Evolutionary conservation across 2,329 filamentous ascomycete genomes (phyloP), one percentile per base, ranked within the genome.

Genomic region (Trichoderma semiorbis): DNA sequence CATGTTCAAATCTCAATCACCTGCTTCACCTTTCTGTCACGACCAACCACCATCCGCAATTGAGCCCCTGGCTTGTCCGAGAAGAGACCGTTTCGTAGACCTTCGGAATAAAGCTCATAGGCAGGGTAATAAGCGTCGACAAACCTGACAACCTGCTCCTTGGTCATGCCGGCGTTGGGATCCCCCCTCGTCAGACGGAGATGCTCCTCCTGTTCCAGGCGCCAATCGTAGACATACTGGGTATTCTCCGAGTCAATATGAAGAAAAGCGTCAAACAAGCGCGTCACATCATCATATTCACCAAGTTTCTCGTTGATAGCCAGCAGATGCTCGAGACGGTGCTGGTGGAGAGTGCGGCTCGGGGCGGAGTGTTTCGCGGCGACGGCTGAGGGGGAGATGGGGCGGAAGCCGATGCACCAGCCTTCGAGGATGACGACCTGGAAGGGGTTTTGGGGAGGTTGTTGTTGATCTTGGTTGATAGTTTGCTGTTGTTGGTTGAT

Each of bases 351-450:
- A 39, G 79, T 88, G 79, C 79, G 88, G 80, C 79, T 86, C 75
- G 81, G 82, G 67, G 83, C 81, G 80, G 85, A 87, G 78, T 84
- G 83, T 75, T 85, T 85, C 4, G 89, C 79, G 32, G 85, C 84
- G 5, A 88, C 79, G 6, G 86, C 84, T n/a, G 82, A 78, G 0
- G 85, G 80, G 34, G 83, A 76, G 14, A 95, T 80, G 0, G 91
- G 81, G 7, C 90, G 89, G 82, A 97, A 97, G 3, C 94, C 95
- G 14, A 97, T 90, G 80, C 92, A 96, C 95, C 94, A 97, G 21
- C 95, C 94, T 80, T 98, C 94, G 74, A 97, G 90, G 66, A 97
- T 88, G 26, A 97, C 86, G 7, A 95, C 89, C 28, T 87, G 81
- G 28, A 88, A 81, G n/a, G 80, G 83, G 3, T 78, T 16, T n/a